Evolutionary conservation across 2,329 filamentous ascomycete genomes (phyloP), one percentile per base, ranked within the genome.

Genomic region (Botrytis sinoallii): DNA sequence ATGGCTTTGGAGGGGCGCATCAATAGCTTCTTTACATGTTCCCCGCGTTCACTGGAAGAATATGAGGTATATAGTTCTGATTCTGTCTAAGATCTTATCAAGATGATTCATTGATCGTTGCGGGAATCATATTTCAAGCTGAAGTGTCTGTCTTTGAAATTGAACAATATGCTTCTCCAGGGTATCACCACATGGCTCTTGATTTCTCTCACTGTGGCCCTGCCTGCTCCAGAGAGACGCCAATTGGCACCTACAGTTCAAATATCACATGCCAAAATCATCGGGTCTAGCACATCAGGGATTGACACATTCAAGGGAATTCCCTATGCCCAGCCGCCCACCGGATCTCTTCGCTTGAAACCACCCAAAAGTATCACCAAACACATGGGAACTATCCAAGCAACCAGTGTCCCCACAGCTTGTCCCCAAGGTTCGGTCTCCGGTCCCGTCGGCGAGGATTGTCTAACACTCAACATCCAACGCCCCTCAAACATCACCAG

Each of bases 271-370:
- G 52, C 70, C 8, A 59, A 68, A 42, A 35, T 72, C 35, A n/a
- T 59, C 22, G 70, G 48, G 3, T 59, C 60, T 35, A 69, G 46
- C 25, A 20, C 48, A n/a, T 10, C 18, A 16, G 52, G 63, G 20
- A 46, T 72, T 40, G 70, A 72, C 29, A 68, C 70, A 18, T 72
- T 72, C 48, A 68, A 57, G 29, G 61, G 52, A 25, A 82, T 86
- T 61, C 80, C 83, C 32, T 86, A 83, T 74, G 84, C 84, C 6
- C 82, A 80, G 8, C 79, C 84, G 16, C 84, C 85, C 14, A 76
- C 80, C 0, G 84, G 84, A 14, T 75, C 79, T 18, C 79, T 85
- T 1, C 81, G 84, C 75, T 85, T 84, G 81, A 82, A 84, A 71
- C 84, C 84, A 1, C 74, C 76, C n/a, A 79, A 79, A 29, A 66